A percentile compares a stretch with the other conserved stretches of the same genome.
These are phyloP conservation scores for Tolypocladium cylindrosporum DNA, from an alignment of 2,329 filamentous ascomycete species.

Conservation along the genomic window DNA sequence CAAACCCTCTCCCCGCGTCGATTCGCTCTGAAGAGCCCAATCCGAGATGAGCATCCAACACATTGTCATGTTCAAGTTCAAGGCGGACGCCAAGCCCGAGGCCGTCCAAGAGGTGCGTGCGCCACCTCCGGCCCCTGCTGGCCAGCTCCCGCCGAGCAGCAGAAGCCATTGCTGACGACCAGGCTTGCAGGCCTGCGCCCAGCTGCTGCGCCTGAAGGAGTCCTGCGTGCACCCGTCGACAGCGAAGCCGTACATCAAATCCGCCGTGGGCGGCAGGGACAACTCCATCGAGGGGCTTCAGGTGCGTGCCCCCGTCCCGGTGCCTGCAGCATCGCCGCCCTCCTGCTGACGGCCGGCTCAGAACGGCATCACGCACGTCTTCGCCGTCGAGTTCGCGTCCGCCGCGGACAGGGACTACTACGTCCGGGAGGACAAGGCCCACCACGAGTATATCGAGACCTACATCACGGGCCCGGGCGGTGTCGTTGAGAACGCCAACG, in stretches of 20 bases:
- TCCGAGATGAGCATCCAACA: slow-evolving; percentile 39
- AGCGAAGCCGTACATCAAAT: slow-evolving; percentile 49
- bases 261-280: slow-evolving; percentile 48
- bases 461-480: slow-evolving; percentile 20
- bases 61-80: slow-evolving; percentile 59
- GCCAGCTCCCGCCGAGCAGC: neutral
- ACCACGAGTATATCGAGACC: slow-evolving; percentile 47
- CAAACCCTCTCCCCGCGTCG: neutral
- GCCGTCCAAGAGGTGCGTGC: slow-evolving; percentile 34
- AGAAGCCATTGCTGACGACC: neutral
- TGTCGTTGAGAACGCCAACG: slow-evolving; percentile 31
- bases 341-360: slow-evolving; percentile 12
- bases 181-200: slow-evolving; percentile 15
- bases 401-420: slow-evolving; percentile 60
- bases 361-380: slow-evolving; percentile 58
- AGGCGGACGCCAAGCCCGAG: slow-evolving; percentile 34
- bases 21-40: neutral
- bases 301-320: slow-evolving; percentile 24
- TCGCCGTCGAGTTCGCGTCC: slow-evolving; percentile 57
- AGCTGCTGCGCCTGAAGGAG: slow-evolving; percentile 39
- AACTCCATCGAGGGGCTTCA: slow-evolving; percentile 51
- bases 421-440: slow-evolving; percentile 51
- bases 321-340: neutral
- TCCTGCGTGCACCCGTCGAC: slow-evolving; percentile 52
- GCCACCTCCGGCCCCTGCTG: neutral